Conservation (phyloP, 2,329 filamentous ascomycete genomes). For the Taxawa tesnikishii region DNA sequence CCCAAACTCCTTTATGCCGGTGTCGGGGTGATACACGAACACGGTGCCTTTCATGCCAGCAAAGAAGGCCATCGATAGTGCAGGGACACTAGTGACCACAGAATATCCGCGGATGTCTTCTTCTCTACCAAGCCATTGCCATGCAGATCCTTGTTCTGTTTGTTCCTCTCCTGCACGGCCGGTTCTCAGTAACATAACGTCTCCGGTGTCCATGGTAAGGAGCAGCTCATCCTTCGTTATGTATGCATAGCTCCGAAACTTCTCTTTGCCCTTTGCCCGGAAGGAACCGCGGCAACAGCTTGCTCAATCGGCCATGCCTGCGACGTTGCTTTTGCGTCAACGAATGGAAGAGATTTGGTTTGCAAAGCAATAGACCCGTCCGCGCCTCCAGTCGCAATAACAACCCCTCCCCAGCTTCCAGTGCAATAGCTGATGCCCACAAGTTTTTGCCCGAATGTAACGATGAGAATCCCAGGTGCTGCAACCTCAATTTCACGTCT, state of each 20-base stretch:
- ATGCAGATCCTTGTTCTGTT: constrained; percentile 17
- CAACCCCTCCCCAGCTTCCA: background rate
- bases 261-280: constrained; percentile 24
- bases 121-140: too few species aligned
- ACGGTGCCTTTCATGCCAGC: constrained; percentile 33
- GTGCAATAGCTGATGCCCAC: constrained; percentile 52
- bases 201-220: constrained; percentile 46
- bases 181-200: constrained; percentile 34
- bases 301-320: constrained; percentile 5
- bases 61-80: constrained; percentile 28
- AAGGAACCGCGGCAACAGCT: background rate
- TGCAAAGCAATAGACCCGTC: constrained; percentile 51
- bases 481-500: constrained; percentile 33
- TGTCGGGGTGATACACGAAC: constrained; percentile 21
- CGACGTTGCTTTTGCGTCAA: background rate
- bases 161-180: constrained; percentile 2
- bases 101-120: constrained; percentile 36
- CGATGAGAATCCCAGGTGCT: constrained; percentile 43
- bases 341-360: constrained; percentile 2
- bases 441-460: constrained; percentile 82
- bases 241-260: constrained; percentile 53
- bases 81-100: constrained; percentile 26
- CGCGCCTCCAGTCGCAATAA: constrained; percentile 61
- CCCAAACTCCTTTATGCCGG: constrained; percentile 15
- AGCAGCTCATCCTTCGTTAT: constrained; percentile 41